Conservation (phyloP, 106 monocot species). For the Agapanthus africanus region DNA sequence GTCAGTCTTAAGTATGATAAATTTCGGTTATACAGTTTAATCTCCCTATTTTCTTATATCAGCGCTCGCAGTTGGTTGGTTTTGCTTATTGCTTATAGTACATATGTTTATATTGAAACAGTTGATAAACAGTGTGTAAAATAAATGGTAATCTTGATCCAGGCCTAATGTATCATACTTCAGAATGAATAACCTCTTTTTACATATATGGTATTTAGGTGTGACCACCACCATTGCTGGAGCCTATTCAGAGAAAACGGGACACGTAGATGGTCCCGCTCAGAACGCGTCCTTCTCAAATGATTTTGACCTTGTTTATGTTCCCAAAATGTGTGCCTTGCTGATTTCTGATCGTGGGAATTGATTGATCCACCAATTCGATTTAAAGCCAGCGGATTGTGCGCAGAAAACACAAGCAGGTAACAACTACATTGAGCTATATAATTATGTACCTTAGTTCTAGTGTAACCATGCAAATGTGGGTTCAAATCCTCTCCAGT, state of each 20-base stretch:
- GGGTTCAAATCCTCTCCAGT: too few species aligned
- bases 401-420: conserved; percentile 19
- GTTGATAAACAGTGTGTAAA: too few species aligned
- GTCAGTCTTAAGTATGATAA: too few species aligned
- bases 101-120: too few species aligned
- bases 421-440: too few species aligned
- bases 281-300: conserved; percentile 53
- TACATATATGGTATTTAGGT: conserved; percentile 24
- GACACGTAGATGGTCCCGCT: conserved; percentile 41
- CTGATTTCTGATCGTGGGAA: conserved; percentile 44
- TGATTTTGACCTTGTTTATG: conserved; percentile 43
- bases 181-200: background rate
- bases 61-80: too few species aligned
- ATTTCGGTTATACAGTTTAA: too few species aligned
- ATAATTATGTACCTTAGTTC: too few species aligned
- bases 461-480: too few species aligned
- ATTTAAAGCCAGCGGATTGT: conserved; percentile 43
- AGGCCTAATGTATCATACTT: too few species aligned
- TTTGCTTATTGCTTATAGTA: too few species aligned
- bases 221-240: conserved; percentile 56
- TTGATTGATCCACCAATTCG: conserved; percentile 31
- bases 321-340: conserved; percentile 39
- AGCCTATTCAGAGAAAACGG: conserved; percentile 26
- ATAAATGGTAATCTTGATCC: conserved; percentile 4
- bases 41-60: too few species aligned